phyloP scores from a whole-genome alignment of 1,284 basidiomycete species.

The Marasmius fiardii region DNA sequence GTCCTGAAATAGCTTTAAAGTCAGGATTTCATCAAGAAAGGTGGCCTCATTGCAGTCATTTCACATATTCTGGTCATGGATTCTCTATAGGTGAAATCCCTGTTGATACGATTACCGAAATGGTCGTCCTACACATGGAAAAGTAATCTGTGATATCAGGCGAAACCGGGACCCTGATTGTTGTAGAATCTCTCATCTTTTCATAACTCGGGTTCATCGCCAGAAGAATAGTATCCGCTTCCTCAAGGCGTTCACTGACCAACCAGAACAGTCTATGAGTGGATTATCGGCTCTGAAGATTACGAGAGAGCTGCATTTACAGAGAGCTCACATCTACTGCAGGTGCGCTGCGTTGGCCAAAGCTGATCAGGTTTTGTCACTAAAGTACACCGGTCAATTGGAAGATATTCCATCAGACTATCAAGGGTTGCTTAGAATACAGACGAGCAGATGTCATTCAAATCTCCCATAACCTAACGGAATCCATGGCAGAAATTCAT shows the following conservation, averaged over 20 bases:
- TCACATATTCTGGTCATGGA: conserved; percentile 95
- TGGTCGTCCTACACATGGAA: conserved; percentile 95
- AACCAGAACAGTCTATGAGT: conserved; percentile 91
- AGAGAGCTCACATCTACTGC: conserved; percentile 89
- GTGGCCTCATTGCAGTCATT: conserved; percentile 90
- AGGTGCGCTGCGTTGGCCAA: conserved; percentile 45
- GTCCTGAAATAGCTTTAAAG: conserved; percentile 37
- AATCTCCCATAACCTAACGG: conserved; percentile 84
- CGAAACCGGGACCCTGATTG: not conserved
- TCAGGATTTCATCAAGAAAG: conserved; percentile 81
- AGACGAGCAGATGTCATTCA: conserved; percentile 92
- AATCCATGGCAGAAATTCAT: conserved; percentile 90
- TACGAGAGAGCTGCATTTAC: conserved; percentile 89
- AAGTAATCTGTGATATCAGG: conserved; percentile 33
- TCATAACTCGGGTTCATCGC: conserved; percentile 86
- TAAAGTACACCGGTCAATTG: not conserved
- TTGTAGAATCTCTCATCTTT: conserved; percentile 83
- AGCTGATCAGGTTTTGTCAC: conserved; percentile 6
- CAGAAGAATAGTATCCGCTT: conserved; percentile 89
- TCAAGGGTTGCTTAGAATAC: conserved; percentile 79
- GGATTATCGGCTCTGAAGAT: conserved; percentile 90
- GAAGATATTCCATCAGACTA: conserved; percentile 86
- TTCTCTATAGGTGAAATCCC: conserved; percentile 90
- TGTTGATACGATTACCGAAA: conserved; percentile 81
- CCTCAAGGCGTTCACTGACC: conserved; percentile 95